Base-by-base conservation (phyloP, 177 flowering plant genomes). In the Vitis hybrid region DNA sequence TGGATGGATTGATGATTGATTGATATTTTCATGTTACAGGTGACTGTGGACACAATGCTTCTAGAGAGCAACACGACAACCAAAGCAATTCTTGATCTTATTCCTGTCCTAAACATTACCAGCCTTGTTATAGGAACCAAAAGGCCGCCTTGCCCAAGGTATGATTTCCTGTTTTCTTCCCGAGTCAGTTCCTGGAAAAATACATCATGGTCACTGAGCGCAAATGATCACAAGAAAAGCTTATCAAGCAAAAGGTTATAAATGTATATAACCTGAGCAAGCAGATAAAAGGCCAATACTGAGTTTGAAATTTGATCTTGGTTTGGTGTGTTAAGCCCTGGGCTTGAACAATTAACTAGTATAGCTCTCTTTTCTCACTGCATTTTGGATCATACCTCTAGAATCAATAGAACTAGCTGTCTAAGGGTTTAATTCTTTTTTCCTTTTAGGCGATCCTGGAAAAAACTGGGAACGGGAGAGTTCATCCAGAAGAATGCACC, bases 21-120 rank as follows among this genome's bases (percentile, higher is more conserved):
- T 10, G 49, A 18, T 15, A 10, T 31, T 62, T 60, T 65, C 26
- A 19, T 62, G 31, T 39, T 60, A 53, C 84, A 94, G 98, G 93
- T 94, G 3, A 59, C 80, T 1, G 97, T 86, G 16, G 97, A 94
- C 51, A 90, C 92, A 1, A 75, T 92, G 82, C 89, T 94, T 2
- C 74, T 94, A 1, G 93, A 94, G 79, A 89, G 91, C 79, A 73
- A 82, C 58, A 66, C 48, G 55, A 74, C 83, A 29, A 76, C 83
- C 29, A 92, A 90, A 80, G 89, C 97, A 31, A 89, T 94, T 33
- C 70, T 92, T 18, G 93, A 92, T 20, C 90, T 94, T 3, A 85
- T 92, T 62, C 83, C 89, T 14, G 90, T 91, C 64, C 90, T 85
- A 49, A 83, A 83, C 82, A 86, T 94, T 66, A 83, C 88, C 57